Percentiles rank a stretch among this genome's conserved stretches.
Evolutionary conservation across 805 yeast genomes (phyloP).

Genomic region (Teunomyces lycoperdinae): DNA sequence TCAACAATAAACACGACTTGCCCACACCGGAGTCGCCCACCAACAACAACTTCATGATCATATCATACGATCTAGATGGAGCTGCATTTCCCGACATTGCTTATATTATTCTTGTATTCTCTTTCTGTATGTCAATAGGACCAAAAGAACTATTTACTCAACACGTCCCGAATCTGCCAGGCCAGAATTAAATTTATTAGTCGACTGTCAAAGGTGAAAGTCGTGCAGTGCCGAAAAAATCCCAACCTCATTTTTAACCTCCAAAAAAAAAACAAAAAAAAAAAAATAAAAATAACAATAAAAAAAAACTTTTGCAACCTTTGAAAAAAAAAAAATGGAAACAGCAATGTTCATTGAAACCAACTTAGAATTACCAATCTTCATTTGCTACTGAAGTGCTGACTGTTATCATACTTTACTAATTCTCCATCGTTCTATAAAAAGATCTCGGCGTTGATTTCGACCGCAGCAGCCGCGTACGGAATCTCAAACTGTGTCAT

Average conservation of each 20-base stretch:
- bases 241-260: neutral
- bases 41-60: constrained; percentile 85
- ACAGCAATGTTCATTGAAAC: neutral
- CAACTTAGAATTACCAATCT: too few relatives aligned
- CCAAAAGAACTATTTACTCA: neutral
- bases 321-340: too few relatives aligned
- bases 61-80: constrained; percentile 75
- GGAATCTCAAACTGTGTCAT: constrained; percentile 84
- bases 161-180: constrained; percentile 1
- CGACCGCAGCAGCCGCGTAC: constrained; percentile 88
- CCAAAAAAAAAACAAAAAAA: neutral
- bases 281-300: too few relatives aligned
- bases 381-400: too few relatives aligned
- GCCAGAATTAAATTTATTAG: neutral
- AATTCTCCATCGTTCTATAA: constrained; percentile 38
- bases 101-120: neutral
- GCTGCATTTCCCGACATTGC: constrained; percentile 31
- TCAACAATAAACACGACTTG: constrained; percentile 81
- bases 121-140: neutral
- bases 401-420: too few relatives aligned
- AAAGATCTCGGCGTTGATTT: constrained; percentile 85
- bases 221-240: neutral
- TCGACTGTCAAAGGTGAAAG: neutral
- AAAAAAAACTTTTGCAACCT: neutral
- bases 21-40: constrained; percentile 94